These are phyloP conservation scores for Dipodascopsis uninucleata DNA, from an alignment of 805 yeast species.

Conservation along the genomic window DNA sequence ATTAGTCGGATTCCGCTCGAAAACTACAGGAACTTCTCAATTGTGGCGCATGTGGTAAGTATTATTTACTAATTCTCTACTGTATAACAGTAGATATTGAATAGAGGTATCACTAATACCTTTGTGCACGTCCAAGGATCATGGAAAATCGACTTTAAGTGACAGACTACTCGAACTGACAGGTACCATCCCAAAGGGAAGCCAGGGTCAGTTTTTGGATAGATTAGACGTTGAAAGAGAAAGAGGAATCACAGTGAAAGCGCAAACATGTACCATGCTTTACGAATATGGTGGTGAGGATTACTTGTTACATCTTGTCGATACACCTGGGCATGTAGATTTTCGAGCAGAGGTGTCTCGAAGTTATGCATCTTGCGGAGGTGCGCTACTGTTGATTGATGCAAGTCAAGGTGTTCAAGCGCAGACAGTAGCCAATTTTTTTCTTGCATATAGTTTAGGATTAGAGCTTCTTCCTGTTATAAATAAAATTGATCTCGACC, in stretches of 20 bases:
- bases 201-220: slow-evolving; percentile 76
- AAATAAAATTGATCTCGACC: slow-evolving; percentile 85
- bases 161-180: slow-evolving; percentile 85
- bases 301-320: slow-evolving; percentile 83
- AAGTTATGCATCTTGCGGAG: slow-evolving; percentile 94
- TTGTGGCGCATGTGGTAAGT: slow-evolving; percentile 78
- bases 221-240: slow-evolving; percentile 92
- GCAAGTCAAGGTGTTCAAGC: slow-evolving; percentile 97
- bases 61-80: not conserved
- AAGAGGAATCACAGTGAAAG: slow-evolving; percentile 94
- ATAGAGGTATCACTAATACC: not conserved
- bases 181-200: slow-evolving; percentile 75
- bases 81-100: not conserved
- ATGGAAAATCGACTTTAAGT: slow-evolving; percentile 79
- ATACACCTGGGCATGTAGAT: slow-evolving; percentile 98
- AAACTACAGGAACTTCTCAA: slow-evolving; percentile 83
- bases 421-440: slow-evolving; percentile 96
- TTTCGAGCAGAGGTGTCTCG: slow-evolving; percentile 90
- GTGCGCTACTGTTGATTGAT: slow-evolving; percentile 84
- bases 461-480: slow-evolving; percentile 81
- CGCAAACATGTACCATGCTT: slow-evolving; percentile 94
- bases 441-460: slow-evolving; percentile 80
- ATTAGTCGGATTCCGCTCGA: slow-evolving; percentile 77
- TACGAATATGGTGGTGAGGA: slow-evolving; percentile 66
- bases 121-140: no score